Base-by-base conservation (phyloP, 2,329 filamentous ascomycete genomes). In the Penicillium expansum region DNA sequence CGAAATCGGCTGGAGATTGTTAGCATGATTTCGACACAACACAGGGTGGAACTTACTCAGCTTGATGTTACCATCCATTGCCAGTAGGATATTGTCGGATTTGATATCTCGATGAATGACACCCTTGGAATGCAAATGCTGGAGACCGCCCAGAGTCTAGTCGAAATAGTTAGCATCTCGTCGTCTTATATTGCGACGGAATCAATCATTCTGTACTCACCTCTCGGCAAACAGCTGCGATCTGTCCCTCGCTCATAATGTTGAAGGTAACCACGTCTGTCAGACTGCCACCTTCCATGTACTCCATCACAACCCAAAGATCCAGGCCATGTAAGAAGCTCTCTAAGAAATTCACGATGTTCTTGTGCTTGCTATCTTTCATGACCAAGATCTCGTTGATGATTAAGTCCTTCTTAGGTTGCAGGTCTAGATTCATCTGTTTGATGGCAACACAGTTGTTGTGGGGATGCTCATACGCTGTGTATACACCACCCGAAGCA, bases 81-180 rank as follows among this genome's bases (percentile, higher is more conserved):
- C 96, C 33, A 99, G 81, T 38, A 99, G 81, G 62, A 99, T 96
- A 74, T 99, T 99, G 77, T 99, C 94, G 0, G 93, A 97, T 78
- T 99, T 99, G 80, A 99, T 99, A 71, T 99, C 94, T 69, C 94
- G 88, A 76, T 99, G 94, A 62, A 99, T 99, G 39, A 99, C 94
- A 55, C 92, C 92, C 77, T 97, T 97, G 14, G 92, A 97, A 73
- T 99, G 94, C 54, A 99, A 79, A 75, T 97, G 94, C 71, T 97
- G 92, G 67, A 99, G 78, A 6, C 94, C 94, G 74, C 90, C 89
- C 42, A 97, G 79, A 22, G 92, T 96, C 82, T 86, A 66, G 4
- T 33, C 27, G 33, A 29, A 51, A 56, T 53, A 64, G 45, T 68
- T 49, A 71, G 65, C 32, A 56, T 39, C 11, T 22, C 29, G 14